Conservation (phyloP, 441 rosid species). For the Biscutella laevigata region DNA sequence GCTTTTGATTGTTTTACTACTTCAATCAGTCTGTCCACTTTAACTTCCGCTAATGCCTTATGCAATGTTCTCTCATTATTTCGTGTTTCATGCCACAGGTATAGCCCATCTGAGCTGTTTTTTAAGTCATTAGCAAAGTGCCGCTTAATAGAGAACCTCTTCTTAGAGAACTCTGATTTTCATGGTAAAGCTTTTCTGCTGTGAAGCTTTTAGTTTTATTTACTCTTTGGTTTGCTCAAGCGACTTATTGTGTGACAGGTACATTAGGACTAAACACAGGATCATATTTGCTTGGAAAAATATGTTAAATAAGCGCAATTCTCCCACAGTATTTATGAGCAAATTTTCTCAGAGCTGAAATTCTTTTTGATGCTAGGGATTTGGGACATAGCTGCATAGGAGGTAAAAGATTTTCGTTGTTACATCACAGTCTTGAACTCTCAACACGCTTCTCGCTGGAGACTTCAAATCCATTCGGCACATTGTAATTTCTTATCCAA, state of each 20-base stretch:
- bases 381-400: slow-evolving; percentile 10
- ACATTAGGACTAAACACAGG: neutral
- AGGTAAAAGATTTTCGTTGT: slow-evolving; percentile 14
- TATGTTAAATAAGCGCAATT: neutral
- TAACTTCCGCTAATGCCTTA: neutral
- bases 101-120: slow-evolving; percentile 43
- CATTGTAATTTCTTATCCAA: slow-evolving; percentile 8
- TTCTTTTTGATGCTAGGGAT: slow-evolving; percentile 12
- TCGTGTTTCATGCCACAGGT: slow-evolving; percentile 32
- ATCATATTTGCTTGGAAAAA: neutral
- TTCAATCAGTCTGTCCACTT: neutral
- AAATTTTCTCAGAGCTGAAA: neutral
- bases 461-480: slow-evolving; percentile 17
- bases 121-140: slow-evolving; percentile 57
- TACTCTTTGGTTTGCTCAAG: slow-evolving; percentile 2
- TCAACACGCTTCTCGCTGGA: slow-evolving; percentile 17
- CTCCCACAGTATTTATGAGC: neutral
- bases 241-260: slow-evolving; percentile 11
- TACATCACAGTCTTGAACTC: slow-evolving; percentile 4
- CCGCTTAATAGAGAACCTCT: slow-evolving; percentile 59
- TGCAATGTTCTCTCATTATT: neutral
- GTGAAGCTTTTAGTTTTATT: slow-evolving; percentile 6
- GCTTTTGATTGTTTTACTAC: neutral
- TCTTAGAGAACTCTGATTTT: slow-evolving; percentile 34
- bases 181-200: slow-evolving; percentile 11